Percentiles rank a stretch among this genome's conserved stretches.
These are phyloP conservation scores for Helicocarpus griseus DNA, from an alignment of 2,329 filamentous ascomycete genomes.

Conservation along the genomic window DNA sequence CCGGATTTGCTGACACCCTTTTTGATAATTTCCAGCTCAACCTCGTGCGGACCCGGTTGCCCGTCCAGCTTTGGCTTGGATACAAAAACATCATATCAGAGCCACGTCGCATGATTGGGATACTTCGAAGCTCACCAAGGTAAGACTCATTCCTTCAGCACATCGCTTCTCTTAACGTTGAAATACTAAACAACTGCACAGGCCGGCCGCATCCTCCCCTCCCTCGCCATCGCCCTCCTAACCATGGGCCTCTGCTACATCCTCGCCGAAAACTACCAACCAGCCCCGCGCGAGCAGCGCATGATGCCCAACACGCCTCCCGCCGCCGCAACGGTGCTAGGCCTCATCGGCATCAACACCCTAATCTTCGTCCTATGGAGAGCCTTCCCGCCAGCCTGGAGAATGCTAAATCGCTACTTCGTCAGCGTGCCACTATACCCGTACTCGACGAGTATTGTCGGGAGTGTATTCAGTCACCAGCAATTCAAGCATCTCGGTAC, in stretches of 20 bases:
- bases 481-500: constrained; percentile 40
- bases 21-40: constrained; percentile 19
- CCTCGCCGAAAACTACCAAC: constrained; percentile 40
- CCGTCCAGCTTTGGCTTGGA: constrained; percentile 33
- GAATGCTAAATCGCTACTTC: constrained; percentile 47
- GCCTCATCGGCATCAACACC: constrained; percentile 42
- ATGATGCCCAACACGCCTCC: constrained; percentile 42
- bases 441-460: constrained; percentile 42
- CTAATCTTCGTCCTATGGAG: constrained; percentile 45
- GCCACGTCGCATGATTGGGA: constrained; percentile 27
- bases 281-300: constrained; percentile 38
- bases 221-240: constrained; percentile 30
- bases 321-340: constrained; percentile 42
- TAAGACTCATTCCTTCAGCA: constrained; percentile 12
- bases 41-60: constrained; percentile 31
- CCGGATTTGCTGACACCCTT: neutral
- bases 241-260: constrained; percentile 34
- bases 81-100: constrained; percentile 33
- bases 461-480: constrained; percentile 50
- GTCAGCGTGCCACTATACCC: constrained; percentile 45
- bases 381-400: constrained; percentile 43
- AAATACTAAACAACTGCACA: constrained; percentile 11
- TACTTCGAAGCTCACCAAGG: constrained; percentile 26
- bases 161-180: neutral
- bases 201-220: constrained; percentile 38